Evolutionary conservation across 805 yeast genomes (phyloP), one percentile per base, ranked within the genome.

Genomic region (Candida silvicultrix): DNA sequence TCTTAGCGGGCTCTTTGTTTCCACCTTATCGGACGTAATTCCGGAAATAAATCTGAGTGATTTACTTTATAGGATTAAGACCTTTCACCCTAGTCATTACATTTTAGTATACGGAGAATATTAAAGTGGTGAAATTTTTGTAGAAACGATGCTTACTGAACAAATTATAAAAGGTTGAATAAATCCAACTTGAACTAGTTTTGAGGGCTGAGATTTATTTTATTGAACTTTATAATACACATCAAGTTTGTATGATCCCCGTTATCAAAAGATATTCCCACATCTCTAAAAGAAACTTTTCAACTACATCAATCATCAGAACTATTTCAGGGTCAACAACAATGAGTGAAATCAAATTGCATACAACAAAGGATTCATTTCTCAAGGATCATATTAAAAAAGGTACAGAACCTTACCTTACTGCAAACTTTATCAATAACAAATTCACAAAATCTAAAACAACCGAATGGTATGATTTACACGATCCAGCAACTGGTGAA

Each of bases 401-500:
- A 19, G 57, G 60, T 8, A 60, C 64, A 8, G 70, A 68, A 55
- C 77, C 78, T 2, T 76, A 76, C 52, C 42, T 71, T 44, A 77
- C 81, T 3, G 81, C 81, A 15, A 60, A 70, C 38, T 77, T 77
- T 57, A 55, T 68, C 50, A 60, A 74, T 55, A 76, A 76, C 54
- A 46, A 73, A 58, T 63, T 75, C 46, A 54, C 73, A 53, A 67
- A 73, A 53, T 71, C 77, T 1, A 66, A 65, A 32, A 64, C 85
- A 4, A 51, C 66, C 15, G 67, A 69, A 40, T 76, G 89, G 88
- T 78, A 71, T 53, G 88, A 82, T 53, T 70, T 83, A 45, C 81
- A 77, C 59, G 90, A 83, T 60, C 90, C 90, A 2, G 85, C 89
- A 44, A 83, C 89, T 35, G 75, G 80, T 60, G 57, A 67, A 50